These are phyloP conservation scores for Brettanomyces bruxellensis DNA, from an alignment of 805 yeast species.

Conservation along the genomic window DNA sequence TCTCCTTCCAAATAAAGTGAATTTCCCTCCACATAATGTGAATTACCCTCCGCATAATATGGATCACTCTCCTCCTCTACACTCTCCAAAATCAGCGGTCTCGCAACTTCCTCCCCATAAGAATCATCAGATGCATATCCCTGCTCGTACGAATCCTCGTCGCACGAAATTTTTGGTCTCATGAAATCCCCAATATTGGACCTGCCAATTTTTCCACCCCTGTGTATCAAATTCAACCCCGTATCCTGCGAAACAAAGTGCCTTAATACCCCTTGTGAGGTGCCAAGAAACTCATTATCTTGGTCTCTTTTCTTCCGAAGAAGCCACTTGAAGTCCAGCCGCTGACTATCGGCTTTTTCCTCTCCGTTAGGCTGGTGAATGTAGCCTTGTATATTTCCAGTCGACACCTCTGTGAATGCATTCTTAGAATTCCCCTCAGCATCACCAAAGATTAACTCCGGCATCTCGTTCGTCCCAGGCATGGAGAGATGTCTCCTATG, in stretches of 20 bases:
- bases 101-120: constrained; percentile 17
- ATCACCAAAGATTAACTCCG: background rate
- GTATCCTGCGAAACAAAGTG: constrained; percentile 25
- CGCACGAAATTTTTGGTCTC: background rate
- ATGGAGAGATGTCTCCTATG: background rate
- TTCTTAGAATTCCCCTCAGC: no score
- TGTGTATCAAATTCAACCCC: constrained; percentile 10
- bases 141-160: constrained; percentile 4
- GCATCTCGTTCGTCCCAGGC: background rate
- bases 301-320: background rate
- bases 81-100: constrained; percentile 10
- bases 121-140: background rate
- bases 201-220: background rate
- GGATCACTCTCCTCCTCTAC: background rate
- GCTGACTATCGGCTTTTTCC: background rate
- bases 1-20: no score
- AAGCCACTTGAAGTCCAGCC: background rate
- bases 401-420: no score
- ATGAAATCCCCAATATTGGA: background rate
- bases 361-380: background rate
- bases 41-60: no score
- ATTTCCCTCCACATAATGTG: no score
- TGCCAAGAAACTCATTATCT: background rate
- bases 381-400: no score
- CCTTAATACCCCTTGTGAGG: constrained; percentile 11